Conservation (phyloP, 495 filamentous ascomycete genomes). For the Podospora didyma region DNA sequence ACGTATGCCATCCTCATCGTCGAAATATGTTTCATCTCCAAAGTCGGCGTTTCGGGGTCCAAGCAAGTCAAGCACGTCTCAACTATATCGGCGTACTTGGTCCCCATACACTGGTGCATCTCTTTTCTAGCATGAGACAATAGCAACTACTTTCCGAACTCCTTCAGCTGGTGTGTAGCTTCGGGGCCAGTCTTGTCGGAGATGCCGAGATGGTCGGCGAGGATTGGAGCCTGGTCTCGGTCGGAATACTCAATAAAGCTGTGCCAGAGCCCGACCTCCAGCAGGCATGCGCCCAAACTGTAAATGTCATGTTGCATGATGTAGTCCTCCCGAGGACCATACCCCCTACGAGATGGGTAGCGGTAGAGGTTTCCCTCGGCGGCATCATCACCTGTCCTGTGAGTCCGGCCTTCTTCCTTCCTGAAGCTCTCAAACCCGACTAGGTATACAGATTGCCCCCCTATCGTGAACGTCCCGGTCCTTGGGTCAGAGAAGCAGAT, state of each 20-base stretch:
- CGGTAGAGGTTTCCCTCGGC: constrained; percentile 55
- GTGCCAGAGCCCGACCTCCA: constrained; percentile 60
- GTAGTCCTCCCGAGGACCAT: constrained; percentile 36
- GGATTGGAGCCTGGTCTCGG: too few relatives aligned
- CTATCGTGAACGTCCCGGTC: background rate
- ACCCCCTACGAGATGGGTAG: constrained; percentile 51
- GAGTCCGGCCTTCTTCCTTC: constrained; percentile 30
- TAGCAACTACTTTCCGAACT: constrained; percentile 32
- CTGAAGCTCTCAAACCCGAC: constrained; percentile 52
- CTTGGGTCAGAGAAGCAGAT: constrained; percentile 30
- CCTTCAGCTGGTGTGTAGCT: background rate
- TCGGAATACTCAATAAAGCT: constrained; percentile 43
- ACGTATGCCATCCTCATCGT: constrained; percentile 46
- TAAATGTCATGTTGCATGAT: constrained; percentile 65
- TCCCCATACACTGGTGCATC: constrained; percentile 48
- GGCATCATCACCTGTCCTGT: constrained; percentile 33
- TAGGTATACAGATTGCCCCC: constrained; percentile 29
- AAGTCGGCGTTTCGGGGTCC: constrained; percentile 45
- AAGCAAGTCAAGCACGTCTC: constrained; percentile 55
- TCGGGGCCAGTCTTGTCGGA: too few relatives aligned
- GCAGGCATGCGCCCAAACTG: constrained; percentile 33
- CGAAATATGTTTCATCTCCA: constrained; percentile 39
- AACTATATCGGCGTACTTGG: constrained; percentile 45
- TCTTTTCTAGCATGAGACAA: constrained; percentile 32
- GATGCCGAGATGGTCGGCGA: too few relatives aligned